Evolutionary conservation across 495 filamentous ascomycete species (phyloP).

Genomic region (Extremus antarcticus): DNA sequence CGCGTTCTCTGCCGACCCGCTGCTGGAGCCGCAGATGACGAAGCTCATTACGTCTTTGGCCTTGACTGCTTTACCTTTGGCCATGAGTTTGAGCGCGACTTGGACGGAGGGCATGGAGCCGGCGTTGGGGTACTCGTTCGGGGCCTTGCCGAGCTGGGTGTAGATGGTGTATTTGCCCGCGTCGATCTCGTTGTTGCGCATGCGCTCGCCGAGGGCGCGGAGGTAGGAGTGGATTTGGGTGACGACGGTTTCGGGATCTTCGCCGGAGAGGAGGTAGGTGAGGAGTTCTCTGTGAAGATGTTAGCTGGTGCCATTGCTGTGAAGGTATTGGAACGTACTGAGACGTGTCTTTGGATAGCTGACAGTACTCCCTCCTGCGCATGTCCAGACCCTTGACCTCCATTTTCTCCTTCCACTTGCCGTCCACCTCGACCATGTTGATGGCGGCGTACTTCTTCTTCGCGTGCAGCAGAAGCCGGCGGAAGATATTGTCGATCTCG

Average conservation of each 20-base stretch:
- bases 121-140: constrained; percentile 84
- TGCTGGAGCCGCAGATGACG: constrained; percentile 73
- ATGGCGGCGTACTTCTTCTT: constrained; percentile 99
- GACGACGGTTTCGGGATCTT: constrained; percentile 81
- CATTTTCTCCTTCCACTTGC: constrained; percentile 84
- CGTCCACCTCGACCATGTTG: constrained; percentile 79
- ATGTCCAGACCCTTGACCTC: constrained; percentile 98
- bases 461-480: constrained; percentile 81
- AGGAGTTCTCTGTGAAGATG: constrained; percentile 42
- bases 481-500: constrained; percentile 96
- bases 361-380: constrained; percentile 92
- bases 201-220: constrained; percentile 65
- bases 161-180: constrained; percentile 88
- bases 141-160: constrained; percentile 91
- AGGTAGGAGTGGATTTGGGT: constrained; percentile 88
- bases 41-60: constrained; percentile 94
- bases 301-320: neutral
- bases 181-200: constrained; percentile 66
- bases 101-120: constrained; percentile 96
- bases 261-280: constrained; percentile 84
- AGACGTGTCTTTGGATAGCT: constrained; percentile 85
- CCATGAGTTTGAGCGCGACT: constrained; percentile 79
- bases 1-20: constrained; percentile 57
- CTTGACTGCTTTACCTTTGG: constrained; percentile 74
- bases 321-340: constrained; percentile 32